Conservation (phyloP, 768 basidiomycete species). For the Phylloporus sp. region DNA sequence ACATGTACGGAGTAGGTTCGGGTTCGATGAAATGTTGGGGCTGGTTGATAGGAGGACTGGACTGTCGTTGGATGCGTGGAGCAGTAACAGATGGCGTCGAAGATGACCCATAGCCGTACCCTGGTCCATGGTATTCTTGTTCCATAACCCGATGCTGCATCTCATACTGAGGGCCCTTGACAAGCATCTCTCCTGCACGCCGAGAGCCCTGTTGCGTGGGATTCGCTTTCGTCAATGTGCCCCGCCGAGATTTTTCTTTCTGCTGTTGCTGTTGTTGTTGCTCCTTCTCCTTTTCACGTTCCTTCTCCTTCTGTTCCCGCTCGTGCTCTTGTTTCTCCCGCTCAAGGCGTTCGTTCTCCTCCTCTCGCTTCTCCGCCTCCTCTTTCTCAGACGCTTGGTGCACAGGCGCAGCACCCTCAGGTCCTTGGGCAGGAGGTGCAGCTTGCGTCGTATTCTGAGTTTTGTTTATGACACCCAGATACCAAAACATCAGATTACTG, state of each 20-base stretch:
- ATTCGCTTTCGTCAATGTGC: conserved; percentile 64
- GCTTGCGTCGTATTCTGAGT: conserved; percentile 50
- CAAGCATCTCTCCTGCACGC: conserved; percentile 78
- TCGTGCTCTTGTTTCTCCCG: conserved; percentile 55
- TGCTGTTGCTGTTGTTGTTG: conserved; percentile 36
- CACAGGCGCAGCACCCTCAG: conserved; percentile 17
- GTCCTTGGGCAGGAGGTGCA: conserved; percentile 30
- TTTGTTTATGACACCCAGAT: conserved; percentile 95
- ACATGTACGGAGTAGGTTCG: conserved; percentile 25
- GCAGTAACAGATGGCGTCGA: conserved; percentile 22
- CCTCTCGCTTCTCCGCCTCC: conserved; percentile 36
- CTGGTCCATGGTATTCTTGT: conserved; percentile 63
- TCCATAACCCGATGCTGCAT: conserved; percentile 92
- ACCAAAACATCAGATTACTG: conserved; percentile 99
- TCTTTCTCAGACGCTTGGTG: conserved; percentile 33
- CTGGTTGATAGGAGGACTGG: conserved; percentile 26
- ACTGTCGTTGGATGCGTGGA: conserved; percentile 22
- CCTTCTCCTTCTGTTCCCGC: conserved; percentile 41
- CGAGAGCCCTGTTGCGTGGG: conserved; percentile 44
- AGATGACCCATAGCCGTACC: conserved; percentile 23
- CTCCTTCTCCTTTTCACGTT: conserved; percentile 20
- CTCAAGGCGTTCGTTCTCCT: conserved; percentile 37
- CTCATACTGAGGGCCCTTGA: conserved; percentile 88
- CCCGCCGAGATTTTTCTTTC: conserved; percentile 37
- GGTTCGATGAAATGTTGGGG: conserved; percentile 27